phyloP scores from a whole-genome alignment of 257 asterid species.

The Nicotiana undulata region DNA sequence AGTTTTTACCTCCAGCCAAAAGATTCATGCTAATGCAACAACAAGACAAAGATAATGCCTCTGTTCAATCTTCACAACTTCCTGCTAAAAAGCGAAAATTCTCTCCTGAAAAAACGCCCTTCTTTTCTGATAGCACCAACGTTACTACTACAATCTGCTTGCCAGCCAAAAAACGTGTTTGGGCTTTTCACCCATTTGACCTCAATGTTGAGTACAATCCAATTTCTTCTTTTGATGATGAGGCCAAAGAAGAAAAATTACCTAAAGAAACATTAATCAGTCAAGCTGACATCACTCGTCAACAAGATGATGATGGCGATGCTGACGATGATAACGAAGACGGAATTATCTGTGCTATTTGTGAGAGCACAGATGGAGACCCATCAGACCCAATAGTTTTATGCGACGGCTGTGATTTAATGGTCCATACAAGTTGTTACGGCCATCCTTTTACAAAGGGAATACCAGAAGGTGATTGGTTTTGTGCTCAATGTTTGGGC shows the following conservation, averaged over 20 bases:
- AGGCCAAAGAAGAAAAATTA: background rate
- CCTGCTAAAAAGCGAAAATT: slow-evolving; percentile 75
- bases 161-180: slow-evolving; percentile 79
- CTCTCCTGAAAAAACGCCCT: slow-evolving; percentile 24
- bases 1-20: slow-evolving; percentile 62
- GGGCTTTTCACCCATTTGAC: slow-evolving; percentile 55
- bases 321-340: slow-evolving; percentile 33
- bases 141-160: slow-evolving; percentile 22
- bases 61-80: slow-evolving; percentile 19
- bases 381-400: slow-evolving; percentile 78
- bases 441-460: slow-evolving; percentile 60
- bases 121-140: slow-evolving; percentile 7
- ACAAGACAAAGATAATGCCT: background rate
- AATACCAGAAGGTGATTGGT: slow-evolving; percentile 89
- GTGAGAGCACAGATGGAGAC: slow-evolving; percentile 82
- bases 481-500: slow-evolving; percentile 51
- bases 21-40: slow-evolving; percentile 49
- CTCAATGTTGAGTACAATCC: slow-evolving; percentile 40
- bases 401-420: slow-evolving; percentile 85
- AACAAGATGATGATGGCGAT: background rate
- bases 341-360: slow-evolving; percentile 64
- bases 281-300: background rate
- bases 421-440: slow-evolving; percentile 80
- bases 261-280: background rate
- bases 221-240: background rate